Base-by-base conservation (phyloP, 2,329 filamentous ascomycete species). In the Phialophora macrospora region DNA sequence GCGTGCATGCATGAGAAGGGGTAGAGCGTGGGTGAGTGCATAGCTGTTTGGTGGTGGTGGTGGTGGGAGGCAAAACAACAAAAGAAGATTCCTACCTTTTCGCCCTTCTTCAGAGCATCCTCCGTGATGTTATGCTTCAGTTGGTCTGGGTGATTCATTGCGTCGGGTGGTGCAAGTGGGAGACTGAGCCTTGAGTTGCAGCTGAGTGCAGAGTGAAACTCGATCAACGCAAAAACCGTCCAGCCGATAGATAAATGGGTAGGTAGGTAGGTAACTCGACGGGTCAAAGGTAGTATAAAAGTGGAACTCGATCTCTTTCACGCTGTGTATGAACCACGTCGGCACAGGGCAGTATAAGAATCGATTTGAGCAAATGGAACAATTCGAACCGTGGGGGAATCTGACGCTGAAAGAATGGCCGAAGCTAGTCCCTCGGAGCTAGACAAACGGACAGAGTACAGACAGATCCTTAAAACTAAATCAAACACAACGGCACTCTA, bases 71-170 rank as follows among this genome's bases (percentile, higher is more conserved):
- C n/a, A 3, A 24, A 41, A 4, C 14, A 26, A n/a, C 1, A 7
- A 28, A 9, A 22, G 44, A 3, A 38, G 28, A 14, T 9, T 9
- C 44, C 30, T 52, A 60, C 64, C 62, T 65, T 69, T 52, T 62
- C 62, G 32, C 58, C 65, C 30, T 68, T 66, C 24, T 66, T 48
- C 11, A 67, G 46, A 66, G 70, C 69, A 46, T 66, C 60, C 63
- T 71, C 67, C 6, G 70, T 72, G 60, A 71, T 59, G 65, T 70
- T 72, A n/a, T 70, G 69, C 48, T 72, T 70, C 14, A 72, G 62
- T 4, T 68, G 63, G 28, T 65, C 62, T 55, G 66, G 65, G 22
- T 66, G 60, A 41, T 69, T 68, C 63, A 70, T 72, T 12, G 58
- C 62, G 58, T 20, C 46, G 24, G 52, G 57, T 11, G 6, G 55